Base-by-base conservation (phyloP, 2,329 filamentous ascomycete genomes). In the Dactylella cylindrospora region DNA sequence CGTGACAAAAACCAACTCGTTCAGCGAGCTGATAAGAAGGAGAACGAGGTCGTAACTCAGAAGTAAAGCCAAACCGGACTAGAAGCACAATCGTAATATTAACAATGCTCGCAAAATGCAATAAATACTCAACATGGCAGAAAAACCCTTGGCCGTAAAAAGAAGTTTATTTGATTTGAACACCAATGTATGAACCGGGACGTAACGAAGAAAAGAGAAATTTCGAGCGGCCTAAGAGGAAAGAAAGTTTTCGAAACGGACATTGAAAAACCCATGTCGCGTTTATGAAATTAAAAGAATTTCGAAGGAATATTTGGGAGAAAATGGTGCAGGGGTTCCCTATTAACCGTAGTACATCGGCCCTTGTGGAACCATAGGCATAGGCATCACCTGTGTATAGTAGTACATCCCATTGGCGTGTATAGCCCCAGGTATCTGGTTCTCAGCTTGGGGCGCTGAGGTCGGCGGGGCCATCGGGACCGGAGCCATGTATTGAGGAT, bases 291-390 rank as follows among this genome's bases (percentile, higher is more conserved):
- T 51, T 41, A 54, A 26, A 49, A 54, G 23, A 28, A 39, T 31
- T 17, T 9, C 41, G 36, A 28, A 45, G 15, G 26, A 23, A 45
- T 20, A 41, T n/a, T n/a, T n/a, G n/a, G n/a, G 23, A 59, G 31
- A 41, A 28, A 13, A 36, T 13, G 38, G 26, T 41, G 20, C 23
- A 40, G 23, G 15, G 12, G 15, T 12, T 15, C 29, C 10, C 36
- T 8, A 50, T 51, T 17, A 57, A 26, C 57, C 33, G 23, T 54
- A 49, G 49, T 60, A 76, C 80, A 84, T 71, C 82, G 80, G 50
- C 77, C 75, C 70, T 84, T 85, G 72, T 82, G 85, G 65, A 83
- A 75, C 72, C 82, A 79, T 32, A 78, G 79, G 74, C 2, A 75
- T 74, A 8, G 67, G 64, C 17, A 66, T 64, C 46, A 76, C 73